These are phyloP conservation scores for Colletotrichum lupini DNA, from an alignment of 2,329 filamentous ascomycete genomes.

Conservation along the genomic window DNA sequence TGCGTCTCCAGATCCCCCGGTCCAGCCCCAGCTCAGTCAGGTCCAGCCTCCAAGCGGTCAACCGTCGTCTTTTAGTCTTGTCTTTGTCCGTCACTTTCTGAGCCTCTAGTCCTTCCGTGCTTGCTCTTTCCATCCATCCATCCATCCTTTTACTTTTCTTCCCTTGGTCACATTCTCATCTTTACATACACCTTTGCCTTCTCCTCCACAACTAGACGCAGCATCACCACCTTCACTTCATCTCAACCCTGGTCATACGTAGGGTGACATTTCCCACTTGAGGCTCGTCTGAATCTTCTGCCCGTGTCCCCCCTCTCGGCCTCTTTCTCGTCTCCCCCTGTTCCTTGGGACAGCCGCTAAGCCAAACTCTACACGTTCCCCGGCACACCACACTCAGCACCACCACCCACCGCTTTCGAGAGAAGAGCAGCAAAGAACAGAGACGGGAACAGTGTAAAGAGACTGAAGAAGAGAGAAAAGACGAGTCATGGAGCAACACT, in stretches of 20 bases:
- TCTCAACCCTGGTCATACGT: background rate
- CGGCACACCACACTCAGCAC: background rate
- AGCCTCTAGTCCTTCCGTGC: background rate
- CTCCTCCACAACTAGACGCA: background rate
- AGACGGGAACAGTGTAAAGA: background rate
- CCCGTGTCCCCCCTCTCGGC: constrained; percentile 4
- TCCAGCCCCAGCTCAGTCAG: background rate
- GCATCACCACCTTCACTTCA: background rate
- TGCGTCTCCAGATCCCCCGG: background rate
- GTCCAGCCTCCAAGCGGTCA: background rate
- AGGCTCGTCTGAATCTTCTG: constrained; percentile 7
- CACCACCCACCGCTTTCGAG: too few relatives aligned
- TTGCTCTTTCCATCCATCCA: background rate
- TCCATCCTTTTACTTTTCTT: background rate
- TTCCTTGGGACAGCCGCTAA: constrained; percentile 19
- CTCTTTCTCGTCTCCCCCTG: constrained; percentile 1
- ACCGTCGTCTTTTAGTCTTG: background rate
- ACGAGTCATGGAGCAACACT: constrained; percentile 32
- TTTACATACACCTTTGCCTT: background rate
- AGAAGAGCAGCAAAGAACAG: background rate
- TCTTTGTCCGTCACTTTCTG: background rate
- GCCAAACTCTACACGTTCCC: constrained; percentile 6
- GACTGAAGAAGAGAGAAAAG: background rate
- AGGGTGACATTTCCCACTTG: background rate
- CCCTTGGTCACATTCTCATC: background rate